Evolutionary conservation across 2,329 filamentous ascomycete genomes (phyloP), one percentile per base, ranked within the genome.

Genomic region (Calonectria leucothoes): DNA sequence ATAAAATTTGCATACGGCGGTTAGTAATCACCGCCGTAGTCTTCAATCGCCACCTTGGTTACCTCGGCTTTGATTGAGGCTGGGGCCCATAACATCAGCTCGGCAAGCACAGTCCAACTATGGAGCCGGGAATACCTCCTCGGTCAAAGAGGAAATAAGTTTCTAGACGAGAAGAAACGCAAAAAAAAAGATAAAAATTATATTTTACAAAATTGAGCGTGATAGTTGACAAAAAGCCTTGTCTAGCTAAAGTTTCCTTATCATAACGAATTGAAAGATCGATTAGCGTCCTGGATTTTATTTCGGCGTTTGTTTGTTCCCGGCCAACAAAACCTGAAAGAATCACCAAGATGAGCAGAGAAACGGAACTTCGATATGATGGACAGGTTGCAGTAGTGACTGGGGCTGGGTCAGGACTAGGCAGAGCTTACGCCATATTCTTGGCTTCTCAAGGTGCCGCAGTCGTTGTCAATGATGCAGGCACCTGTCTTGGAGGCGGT

Each of bases 391-490:
- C 95, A 82, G 93, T 96, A 79, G 92, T 96, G 78, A 96, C 94
- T 67, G 94, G 94, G 79, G 94, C 94, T 73, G 94, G 94, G 76
- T 94, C 93, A 83, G 94, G 94, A 75, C 87, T 96, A 70, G 94
- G 94, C 80, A 94, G 93, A 85, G 93, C 93, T 81, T 98, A 94
- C 84, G 95, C 97, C 78, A 88, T 93, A 73, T 98, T 98, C 89
- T 98, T 97, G 83, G 96, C 91, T 72, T 95, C 94, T 70, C 92
- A 96, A 82, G 97, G 97, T 81, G 97, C 95, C 79, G 97, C 93
- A 85, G 94, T 98, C 80, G 96, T 99, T 59, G 97, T 99, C 81
- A 99, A 99, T 85, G 97, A 99, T 84, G 90, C 98, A 66, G 96
- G 96, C 75, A 95, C 91, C 64, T 97, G 95, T 55, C 95, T 97